Conservation (phyloP, 768 basidiomycete species). For the Rhodotorula sphaerocarpa region DNA sequence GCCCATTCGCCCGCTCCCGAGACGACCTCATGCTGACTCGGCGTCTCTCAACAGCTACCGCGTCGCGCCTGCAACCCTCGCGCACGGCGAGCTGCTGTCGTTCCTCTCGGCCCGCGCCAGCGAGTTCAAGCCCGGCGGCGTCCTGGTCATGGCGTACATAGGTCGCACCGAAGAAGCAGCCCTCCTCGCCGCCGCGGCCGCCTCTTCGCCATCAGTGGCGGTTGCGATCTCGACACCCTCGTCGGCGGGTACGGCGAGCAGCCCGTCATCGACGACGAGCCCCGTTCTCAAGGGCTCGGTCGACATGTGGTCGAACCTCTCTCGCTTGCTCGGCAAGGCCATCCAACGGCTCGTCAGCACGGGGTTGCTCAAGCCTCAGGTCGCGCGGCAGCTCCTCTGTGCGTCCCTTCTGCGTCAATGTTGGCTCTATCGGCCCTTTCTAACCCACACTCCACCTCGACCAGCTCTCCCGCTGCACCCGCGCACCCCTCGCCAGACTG, state of each 20-base stretch:
- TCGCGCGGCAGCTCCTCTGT: slow-evolving; percentile 38
- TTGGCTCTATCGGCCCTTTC: not conserved
- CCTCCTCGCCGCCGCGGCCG: not conserved
- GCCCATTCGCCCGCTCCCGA: no score
- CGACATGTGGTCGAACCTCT: slow-evolving; percentile 38
- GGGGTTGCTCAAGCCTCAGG: slow-evolving; percentile 35
- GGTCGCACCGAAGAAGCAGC: slow-evolving; percentile 27
- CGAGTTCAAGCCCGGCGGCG: slow-evolving; percentile 38
- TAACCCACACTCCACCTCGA: not conserved
- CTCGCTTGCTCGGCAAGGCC: slow-evolving; percentile 34
- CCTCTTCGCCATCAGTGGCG: not conserved
- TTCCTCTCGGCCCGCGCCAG: slow-evolving; percentile 36
- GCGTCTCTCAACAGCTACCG: no score
- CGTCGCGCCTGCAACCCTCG: slow-evolving; percentile 30
- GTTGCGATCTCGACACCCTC: no score
- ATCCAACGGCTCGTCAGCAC: slow-evolving; percentile 40
- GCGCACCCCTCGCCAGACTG: slow-evolving; percentile 34
- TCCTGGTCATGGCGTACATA: slow-evolving; percentile 38
- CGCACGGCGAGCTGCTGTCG: slow-evolving; percentile 36
- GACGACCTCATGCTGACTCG: no score
- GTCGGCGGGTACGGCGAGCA: no score
- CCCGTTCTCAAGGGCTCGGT: not conserved
- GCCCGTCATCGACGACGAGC: no score
- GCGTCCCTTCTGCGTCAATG: not conserved
- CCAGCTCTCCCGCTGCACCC: slow-evolving; percentile 36